Percentiles rank a stretch among this genome's conserved stretches.
Conservation (phyloP, 2,329 filamentous ascomycete genomes). For the Fusarium bactridioides region DNA sequence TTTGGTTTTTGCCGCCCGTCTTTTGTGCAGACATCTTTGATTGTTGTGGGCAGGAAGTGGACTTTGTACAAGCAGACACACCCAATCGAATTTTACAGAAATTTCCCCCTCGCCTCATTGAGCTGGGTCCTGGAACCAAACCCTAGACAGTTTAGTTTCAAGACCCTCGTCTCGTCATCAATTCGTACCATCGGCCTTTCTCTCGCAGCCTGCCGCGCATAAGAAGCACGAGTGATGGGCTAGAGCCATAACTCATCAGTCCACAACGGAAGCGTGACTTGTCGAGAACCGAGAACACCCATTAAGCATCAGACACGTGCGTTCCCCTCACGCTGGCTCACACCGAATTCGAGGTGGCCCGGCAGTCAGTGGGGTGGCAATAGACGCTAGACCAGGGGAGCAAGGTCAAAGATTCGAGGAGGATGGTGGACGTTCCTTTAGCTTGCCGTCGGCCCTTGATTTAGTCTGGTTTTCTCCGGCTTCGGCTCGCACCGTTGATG, state of each 20-base stretch:
- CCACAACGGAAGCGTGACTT: constrained; percentile 31
- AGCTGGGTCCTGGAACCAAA: constrained; percentile 28
- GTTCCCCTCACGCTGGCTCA: constrained; percentile 28
- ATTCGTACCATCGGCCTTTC: constrained; percentile 11
- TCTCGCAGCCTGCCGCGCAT: constrained; percentile 10
- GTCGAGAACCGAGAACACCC: constrained; percentile 35
- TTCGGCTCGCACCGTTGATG: constrained; percentile 50
- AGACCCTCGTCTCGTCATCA: constrained; percentile 30
- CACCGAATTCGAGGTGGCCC: constrained; percentile 22
- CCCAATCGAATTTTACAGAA: constrained; percentile 42
- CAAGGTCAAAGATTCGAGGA: constrained; percentile 27
- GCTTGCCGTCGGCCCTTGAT: constrained; percentile 43
- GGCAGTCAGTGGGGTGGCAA: constrained; percentile 30
- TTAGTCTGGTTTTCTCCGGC: constrained; percentile 47
- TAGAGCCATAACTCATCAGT: constrained; percentile 24
- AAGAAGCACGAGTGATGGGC: constrained; percentile 13
- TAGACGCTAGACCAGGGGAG: constrained; percentile 36
- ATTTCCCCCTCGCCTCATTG: constrained; percentile 21
- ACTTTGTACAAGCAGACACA: constrained; percentile 41
- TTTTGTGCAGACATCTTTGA: constrained; percentile 24
- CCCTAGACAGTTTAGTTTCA: constrained; percentile 36
- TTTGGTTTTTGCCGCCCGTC: neutral
- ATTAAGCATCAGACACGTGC: constrained; percentile 49
- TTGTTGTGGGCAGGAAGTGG: constrained; percentile 40
- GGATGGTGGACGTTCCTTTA: constrained; percentile 28